Evolutionary conservation across 345 rosid species (phyloP).

Genomic region (Combretum micranthum): DNA sequence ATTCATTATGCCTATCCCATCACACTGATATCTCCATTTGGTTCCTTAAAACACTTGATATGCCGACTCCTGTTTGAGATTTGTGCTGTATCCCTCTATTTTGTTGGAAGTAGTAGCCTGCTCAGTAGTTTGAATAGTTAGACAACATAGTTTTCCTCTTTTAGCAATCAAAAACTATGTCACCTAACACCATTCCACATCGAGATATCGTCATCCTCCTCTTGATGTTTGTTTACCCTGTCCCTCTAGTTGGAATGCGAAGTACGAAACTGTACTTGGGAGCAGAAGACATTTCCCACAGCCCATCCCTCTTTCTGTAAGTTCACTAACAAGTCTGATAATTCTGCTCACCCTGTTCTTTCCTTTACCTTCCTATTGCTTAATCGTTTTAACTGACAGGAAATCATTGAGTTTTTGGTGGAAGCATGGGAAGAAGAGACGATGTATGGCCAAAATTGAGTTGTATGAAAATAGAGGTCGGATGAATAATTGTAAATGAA

Average conservation of each 20-base stretch:
- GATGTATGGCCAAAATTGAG: slow-evolving; percentile 28
- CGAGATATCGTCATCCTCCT: too few species aligned
- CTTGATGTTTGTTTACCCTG: slow-evolving; percentile 5
- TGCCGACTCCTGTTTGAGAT: too few species aligned
- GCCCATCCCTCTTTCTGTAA: slow-evolving; percentile 69
- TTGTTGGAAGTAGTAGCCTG: too few species aligned
- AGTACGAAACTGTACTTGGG: slow-evolving; percentile 58
- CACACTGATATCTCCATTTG: too few species aligned
- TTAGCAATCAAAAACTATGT: too few species aligned
- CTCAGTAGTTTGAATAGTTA: too few species aligned
- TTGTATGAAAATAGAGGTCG: neutral
- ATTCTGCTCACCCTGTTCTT: neutral
- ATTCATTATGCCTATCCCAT: too few species aligned
- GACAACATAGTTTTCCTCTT: too few species aligned
- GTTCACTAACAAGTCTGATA: slow-evolving; percentile 6
- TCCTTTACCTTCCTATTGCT: neutral
- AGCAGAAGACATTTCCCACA: slow-evolving; percentile 49
- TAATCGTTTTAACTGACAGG: slow-evolving; percentile 35
- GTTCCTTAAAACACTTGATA: too few species aligned
- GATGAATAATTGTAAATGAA: neutral
- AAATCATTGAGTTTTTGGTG: slow-evolving; percentile 62
- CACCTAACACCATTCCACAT: too few species aligned
- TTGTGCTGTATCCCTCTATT: too few species aligned
- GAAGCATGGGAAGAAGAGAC: slow-evolving; percentile 63
- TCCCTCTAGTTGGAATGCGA: slow-evolving; percentile 51